Evolutionary conservation across 83 land plant species (phyloP).

Genomic region (Thuja plicata): DNA sequence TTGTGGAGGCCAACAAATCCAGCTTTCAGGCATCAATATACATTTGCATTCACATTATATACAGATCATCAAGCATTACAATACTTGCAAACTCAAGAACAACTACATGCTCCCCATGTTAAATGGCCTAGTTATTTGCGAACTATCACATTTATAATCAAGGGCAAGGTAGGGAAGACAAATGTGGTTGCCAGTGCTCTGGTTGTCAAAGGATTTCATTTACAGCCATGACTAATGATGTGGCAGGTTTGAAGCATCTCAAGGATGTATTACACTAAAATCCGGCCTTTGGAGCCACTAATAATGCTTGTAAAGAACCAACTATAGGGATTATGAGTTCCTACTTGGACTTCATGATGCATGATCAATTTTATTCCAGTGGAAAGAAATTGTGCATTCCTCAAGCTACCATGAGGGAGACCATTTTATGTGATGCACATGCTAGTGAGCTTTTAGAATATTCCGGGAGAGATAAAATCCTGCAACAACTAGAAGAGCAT

Average conservation of each 20-base stretch:
- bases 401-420: conserved; percentile 8
- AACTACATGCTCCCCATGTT: too few relatives aligned
- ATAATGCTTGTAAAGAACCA: neutral
- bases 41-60: too few relatives aligned
- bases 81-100: too few relatives aligned
- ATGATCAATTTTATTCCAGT: neutral
- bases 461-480: neutral
- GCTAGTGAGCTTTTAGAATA: neutral
- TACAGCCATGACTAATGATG: neutral
- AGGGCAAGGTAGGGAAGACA: neutral
- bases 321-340: neutral
- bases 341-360: neutral
- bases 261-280: conserved; percentile 11
- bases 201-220: conserved; percentile 4
- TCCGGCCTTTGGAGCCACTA: neutral
- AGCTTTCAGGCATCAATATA: too few relatives aligned
- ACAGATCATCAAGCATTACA: too few relatives aligned
- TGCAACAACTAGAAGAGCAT: neutral
- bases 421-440: conserved; percentile 7
- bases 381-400: conserved; percentile 11
- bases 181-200: conserved; percentile 14
- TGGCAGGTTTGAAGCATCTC: neutral
- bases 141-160: neutral
- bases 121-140: neutral
- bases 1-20: too few relatives aligned